Base-by-base conservation (phyloP, 306 rosid genomes). In the Arachis hypogaea region DNA sequence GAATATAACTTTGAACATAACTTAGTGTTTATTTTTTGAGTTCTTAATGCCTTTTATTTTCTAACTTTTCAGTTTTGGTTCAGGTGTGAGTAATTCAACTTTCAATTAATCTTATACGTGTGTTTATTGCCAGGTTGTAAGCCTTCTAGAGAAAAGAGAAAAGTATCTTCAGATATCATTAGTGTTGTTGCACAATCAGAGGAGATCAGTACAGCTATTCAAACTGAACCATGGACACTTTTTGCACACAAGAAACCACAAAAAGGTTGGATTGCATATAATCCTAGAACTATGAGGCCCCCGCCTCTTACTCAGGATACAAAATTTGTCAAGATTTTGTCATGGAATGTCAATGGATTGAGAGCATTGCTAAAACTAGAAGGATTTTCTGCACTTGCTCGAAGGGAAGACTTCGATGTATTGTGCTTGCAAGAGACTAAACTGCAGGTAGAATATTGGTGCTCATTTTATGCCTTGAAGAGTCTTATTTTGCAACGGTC, bases 321-420 rank as follows among this genome's bases (percentile, higher is more conserved):
- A 70, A 81, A 91, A 59, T 84, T 42, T 79, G 61, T 89, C 81
- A 93, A 91, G 85, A 80, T 93, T 78, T 74, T 91, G 82, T 91
- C 97, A 41, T 93, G 98, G 98, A 93, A 93, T 81, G 97, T 91
- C 71, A 93, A 93, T 81, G 98, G 98, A 75, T 85, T 91, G 82
- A 87, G 93, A 84, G 94, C 98, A 28, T 86, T 94, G 75, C 83
- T 94, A 59, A 91, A 91, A 84, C 73, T 80, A 63, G 86, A 83
- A 77, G 95, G 93, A 75, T 91, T 88, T 78, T 91, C 97, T 11
- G 93, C 92, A 11, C 78, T 94, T 11, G 87, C 96, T 41, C 86
- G 84, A 83, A 86, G 95, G 82, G 98, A 94, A 84, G 93, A 88
- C 77, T 89, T 91, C 62, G 98, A 94, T 73, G 74, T 94, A 11